Percentiles rank a stretch among this genome's conserved stretches.
These are phyloP conservation scores for Pythium apleroticum DNA, from an alignment of 352 stramenopile genomes.

Conservation along the genomic window DNA sequence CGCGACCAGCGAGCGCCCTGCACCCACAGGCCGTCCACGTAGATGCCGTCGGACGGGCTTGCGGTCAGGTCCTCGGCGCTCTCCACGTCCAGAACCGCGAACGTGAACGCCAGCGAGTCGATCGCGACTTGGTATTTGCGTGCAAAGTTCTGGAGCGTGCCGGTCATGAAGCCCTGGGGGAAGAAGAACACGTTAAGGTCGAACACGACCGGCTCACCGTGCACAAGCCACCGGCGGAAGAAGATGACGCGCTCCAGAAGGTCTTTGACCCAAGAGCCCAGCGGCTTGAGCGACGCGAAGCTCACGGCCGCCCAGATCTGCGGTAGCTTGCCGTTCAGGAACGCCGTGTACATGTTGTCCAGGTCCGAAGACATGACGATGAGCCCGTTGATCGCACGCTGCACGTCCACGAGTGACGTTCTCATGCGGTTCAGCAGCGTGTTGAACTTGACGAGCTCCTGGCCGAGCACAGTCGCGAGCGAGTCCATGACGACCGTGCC, in stretches of 20 bases:
- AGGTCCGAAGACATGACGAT: constrained; percentile 95
- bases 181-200: constrained; percentile 95
- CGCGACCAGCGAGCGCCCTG: constrained; percentile 89
- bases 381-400: constrained; percentile 79
- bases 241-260: constrained; percentile 89
- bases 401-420: constrained; percentile 75
- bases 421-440: constrained; percentile 84
- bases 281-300: constrained; percentile 92
- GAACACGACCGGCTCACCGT: constrained; percentile 92
- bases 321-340: constrained; percentile 91
- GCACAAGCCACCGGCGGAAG: constrained; percentile 88
- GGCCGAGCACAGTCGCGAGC: constrained; percentile 90
- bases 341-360: constrained; percentile 95
- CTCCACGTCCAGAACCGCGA: constrained; percentile 74
- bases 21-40: constrained; percentile 89
- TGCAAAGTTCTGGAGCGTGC: constrained; percentile 93
- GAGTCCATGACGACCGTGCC: constrained; percentile 90
- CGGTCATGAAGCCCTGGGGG: constrained; percentile 96
- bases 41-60: constrained; percentile 90
- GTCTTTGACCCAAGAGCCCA: constrained; percentile 92
- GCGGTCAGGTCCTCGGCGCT: constrained; percentile 48
- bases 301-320: constrained; percentile 86
- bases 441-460: constrained; percentile 96
- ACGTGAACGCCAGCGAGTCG: constrained; percentile 93
- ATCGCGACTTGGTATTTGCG: constrained; percentile 95